These are phyloP conservation scores for Geotrichum klebahnii DNA, from an alignment of 1,139 yeast species.

Conservation along the genomic window DNA sequence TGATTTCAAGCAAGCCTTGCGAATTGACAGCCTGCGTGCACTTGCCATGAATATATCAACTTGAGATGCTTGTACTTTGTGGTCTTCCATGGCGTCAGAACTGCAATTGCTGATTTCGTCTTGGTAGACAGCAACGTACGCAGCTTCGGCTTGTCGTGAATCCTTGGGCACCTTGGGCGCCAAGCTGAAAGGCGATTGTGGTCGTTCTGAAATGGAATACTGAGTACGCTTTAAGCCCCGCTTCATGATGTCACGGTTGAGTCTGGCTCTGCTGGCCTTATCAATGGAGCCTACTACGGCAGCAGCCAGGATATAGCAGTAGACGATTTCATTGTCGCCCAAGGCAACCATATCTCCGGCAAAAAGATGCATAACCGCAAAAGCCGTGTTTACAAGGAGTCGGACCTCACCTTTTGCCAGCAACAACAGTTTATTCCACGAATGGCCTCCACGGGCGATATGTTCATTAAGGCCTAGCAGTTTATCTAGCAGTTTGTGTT, in stretches of 20 bases:
- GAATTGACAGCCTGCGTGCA: conserved; percentile 11
- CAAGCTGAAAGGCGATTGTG: conserved; percentile 8
- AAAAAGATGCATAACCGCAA: conserved; percentile 22
- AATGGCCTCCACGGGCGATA: conserved; percentile 12
- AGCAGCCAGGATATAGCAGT: conserved; percentile 22
- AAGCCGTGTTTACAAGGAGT: conserved; percentile 20
- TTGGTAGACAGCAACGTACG: conserved; percentile 10
- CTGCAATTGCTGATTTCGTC: conserved; percentile 4
- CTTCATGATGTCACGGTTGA: conserved; percentile 16
- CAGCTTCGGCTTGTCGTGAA: conserved; percentile 11
- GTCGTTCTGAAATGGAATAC: conserved; percentile 19
- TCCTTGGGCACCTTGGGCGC: conserved; percentile 15
- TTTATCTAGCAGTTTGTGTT: conserved; percentile 13
- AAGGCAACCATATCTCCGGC: conserved; percentile 20
- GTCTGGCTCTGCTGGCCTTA: conserved; percentile 2
- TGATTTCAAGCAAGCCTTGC: conserved; percentile 16
- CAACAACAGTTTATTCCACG: conserved; percentile 19
- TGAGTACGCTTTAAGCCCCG: conserved; percentile 20
- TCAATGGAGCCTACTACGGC: conserved; percentile 19
- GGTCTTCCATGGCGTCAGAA: not conserved
- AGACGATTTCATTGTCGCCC: conserved; percentile 21
- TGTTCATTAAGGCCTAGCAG: conserved; percentile 15
- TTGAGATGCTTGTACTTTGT: conserved; percentile 3
- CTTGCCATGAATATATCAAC: conserved; percentile 13
- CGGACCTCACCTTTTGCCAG: conserved; percentile 16